Conservation (phyloP, 495 filamentous ascomycete genomes). For the Achaetomiella virescens region DNA sequence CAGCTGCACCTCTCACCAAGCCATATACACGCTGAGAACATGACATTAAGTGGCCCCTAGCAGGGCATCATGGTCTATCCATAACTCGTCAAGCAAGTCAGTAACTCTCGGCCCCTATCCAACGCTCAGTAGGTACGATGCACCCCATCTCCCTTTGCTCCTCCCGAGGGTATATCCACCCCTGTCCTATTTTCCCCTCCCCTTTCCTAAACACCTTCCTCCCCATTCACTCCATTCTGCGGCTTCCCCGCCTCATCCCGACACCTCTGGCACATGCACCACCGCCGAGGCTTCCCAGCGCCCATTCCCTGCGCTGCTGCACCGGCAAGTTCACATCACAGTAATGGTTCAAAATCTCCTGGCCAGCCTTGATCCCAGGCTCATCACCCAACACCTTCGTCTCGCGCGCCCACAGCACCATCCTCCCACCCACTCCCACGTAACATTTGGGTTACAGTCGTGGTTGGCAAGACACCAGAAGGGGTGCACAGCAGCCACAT, state of each 20-base stretch:
- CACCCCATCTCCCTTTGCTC: no score
- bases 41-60: no score
- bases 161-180: neutral
- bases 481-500: constrained; percentile 62
- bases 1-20: no score
- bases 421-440: constrained; percentile 88
- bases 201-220: neutral
- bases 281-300: constrained; percentile 71
- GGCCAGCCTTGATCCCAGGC: constrained; percentile 58
- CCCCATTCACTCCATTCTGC: neutral
- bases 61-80: no score
- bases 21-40: no score
- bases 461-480: constrained; percentile 74
- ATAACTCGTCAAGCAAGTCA: no score
- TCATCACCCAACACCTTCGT: constrained; percentile 33
- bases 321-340: constrained; percentile 79
- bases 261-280: constrained; percentile 79
- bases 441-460: constrained; percentile 86
- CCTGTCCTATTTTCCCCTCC: neutral
- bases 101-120: no score
- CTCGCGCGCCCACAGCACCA: constrained; percentile 55
- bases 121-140: no score
- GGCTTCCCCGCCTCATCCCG: constrained; percentile 38
- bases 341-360: constrained; percentile 90
- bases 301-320: constrained; percentile 80